Base-by-base conservation (phyloP, 192 early-diverging fungal genomes). In the Backusella psychrophila region DNA sequence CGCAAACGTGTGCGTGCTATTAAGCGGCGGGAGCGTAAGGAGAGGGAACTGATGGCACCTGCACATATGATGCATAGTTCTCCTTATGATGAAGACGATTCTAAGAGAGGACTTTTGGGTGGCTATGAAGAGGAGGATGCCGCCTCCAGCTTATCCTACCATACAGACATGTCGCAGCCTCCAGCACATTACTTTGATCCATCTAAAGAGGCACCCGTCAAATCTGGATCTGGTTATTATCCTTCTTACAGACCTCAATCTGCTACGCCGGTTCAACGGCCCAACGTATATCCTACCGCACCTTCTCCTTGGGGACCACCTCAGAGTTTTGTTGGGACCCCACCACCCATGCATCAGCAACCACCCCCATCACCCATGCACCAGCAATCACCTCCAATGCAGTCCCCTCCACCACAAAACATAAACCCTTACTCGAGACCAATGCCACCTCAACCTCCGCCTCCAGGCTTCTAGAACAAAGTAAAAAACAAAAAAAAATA, bases 1-100 rank as follows among this genome's bases (percentile, higher is more conserved):
- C 89, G 91, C 83, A 91, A 90, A 82, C 92, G 92, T 68, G 79
- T 93, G 59, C 88, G 92, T 36, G 87, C 89, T 33, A 85, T 87
- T 39, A 91, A 90, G 69, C 90, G 92, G 76, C 89, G 88, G 72
- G 90, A 94, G 80, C 89, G 92, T 63, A 77, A 85, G 21, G 80
- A 85, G 41, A 75, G 87, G 42, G 42, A 74, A 12, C 46, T 74
- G 29, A 69, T 77, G 35, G 69, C 73, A 38, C 76, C 76, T 19
- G 39, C 59, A 3, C 72, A 75, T 36, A 65, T 73, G 15, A 68
- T 63, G 12, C 76, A 76, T 53, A 35, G 69, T 6, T n/a, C 15
- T 23, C 39, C 65, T 26, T 29, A 69, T 34, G 75, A 69, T 15
- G 72, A 72, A n/a, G 73, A 73, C 34, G 72, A 81, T 19, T 70